Conservation (phyloP, 257 asterid species). For the Solanum corneliomulleri region DNA sequence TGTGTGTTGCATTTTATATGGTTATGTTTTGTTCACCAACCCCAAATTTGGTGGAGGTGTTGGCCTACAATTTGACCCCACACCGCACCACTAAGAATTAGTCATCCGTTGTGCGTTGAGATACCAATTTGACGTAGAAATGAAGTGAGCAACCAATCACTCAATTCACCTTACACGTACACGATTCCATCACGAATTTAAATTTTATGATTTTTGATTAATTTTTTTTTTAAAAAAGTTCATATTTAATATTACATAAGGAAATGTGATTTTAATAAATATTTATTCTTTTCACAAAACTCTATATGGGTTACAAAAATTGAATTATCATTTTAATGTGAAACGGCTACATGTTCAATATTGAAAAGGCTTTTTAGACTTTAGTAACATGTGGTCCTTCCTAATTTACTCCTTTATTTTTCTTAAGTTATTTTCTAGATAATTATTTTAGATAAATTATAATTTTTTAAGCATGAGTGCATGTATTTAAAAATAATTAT, state of each 20-base stretch:
- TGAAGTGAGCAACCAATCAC: background rate
- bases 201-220: too few species aligned
- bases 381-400: background rate
- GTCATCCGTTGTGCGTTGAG: background rate
- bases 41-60: background rate
- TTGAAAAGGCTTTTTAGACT: too few species aligned
- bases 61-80: background rate
- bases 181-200: background rate
- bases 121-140: background rate
- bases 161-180: background rate
- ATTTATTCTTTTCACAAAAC: too few species aligned
- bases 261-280: too few species aligned
- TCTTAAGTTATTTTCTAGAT: too few species aligned
- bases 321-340: background rate
- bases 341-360: background rate
- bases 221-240: too few species aligned
- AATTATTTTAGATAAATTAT: too few species aligned
- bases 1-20: background rate
- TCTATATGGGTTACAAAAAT: too few species aligned
- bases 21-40: background rate
- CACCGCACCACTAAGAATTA: background rate
- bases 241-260: too few species aligned
- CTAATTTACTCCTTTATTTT: too few species aligned
- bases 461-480: fast-evolving
- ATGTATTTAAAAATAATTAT: too few species aligned